These are phyloP conservation scores for Ambrosia trifida DNA, from an alignment of 129 eudicot genomes.

Conservation along the genomic window DNA sequence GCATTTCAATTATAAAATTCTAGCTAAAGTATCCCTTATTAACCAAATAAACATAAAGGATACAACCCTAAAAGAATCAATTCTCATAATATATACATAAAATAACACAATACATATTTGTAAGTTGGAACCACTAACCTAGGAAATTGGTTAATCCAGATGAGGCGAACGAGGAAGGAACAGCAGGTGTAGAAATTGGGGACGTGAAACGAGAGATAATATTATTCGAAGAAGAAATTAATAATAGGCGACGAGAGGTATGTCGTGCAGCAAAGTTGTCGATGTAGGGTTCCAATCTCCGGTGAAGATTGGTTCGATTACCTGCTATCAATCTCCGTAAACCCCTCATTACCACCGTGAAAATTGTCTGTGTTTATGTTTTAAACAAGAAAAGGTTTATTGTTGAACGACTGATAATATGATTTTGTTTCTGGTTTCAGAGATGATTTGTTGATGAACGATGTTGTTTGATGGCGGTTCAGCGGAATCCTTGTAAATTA, in stretches of 20 bases:
- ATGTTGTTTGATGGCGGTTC: conserved; percentile 23
- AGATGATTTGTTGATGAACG: background rate
- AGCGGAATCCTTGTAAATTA: conserved; percentile 9
- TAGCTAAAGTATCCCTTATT: background rate
- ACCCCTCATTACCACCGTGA: conserved; percentile 36
- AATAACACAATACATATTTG: background rate
- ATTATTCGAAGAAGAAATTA: conserved; percentile 34
- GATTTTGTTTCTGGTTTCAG: background rate
- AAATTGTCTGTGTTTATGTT: conserved; percentile 2
- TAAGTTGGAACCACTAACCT: conserved; percentile 32
- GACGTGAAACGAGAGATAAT: conserved; percentile 33
- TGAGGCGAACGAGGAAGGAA: conserved; percentile 24
- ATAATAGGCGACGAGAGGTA: conserved; percentile 39
- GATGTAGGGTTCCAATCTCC: conserved; percentile 32
- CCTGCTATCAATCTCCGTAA: conserved; percentile 38
- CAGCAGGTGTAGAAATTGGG: conserved; percentile 13
- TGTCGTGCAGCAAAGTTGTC: conserved; percentile 15
- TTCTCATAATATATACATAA: background rate
- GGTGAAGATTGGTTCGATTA: conserved; percentile 30
- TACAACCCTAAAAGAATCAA: background rate
- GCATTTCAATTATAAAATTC: background rate
- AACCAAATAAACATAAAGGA: conserved; percentile 5
- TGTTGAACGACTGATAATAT: background rate
- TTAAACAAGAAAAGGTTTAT: background rate
- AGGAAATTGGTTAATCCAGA: conserved; percentile 40